These are phyloP conservation scores for Trametes punicea DNA, from an alignment of 768 basidiomycete genomes.

Conservation along the genomic window DNA sequence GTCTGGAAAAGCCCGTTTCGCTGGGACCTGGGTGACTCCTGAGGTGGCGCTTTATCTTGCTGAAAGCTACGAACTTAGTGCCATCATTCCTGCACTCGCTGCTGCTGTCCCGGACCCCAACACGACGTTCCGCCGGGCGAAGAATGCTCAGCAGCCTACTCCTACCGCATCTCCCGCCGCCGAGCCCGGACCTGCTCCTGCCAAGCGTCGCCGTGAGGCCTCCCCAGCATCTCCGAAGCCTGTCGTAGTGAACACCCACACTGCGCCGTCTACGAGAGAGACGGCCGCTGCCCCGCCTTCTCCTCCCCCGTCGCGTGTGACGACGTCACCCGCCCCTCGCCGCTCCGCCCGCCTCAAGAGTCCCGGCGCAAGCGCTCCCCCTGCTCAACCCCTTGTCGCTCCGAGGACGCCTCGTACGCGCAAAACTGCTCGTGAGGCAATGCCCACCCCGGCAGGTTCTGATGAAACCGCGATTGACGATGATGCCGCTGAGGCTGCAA, in stretches of 20 bases:
- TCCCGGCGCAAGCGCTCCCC: constrained; percentile 36
- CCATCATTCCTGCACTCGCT: constrained; percentile 63
- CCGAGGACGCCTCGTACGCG: constrained; percentile 34
- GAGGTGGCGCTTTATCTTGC: constrained; percentile 66
- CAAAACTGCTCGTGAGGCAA: constrained; percentile 35
- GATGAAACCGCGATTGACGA: constrained; percentile 69
- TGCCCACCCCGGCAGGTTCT: constrained; percentile 48
- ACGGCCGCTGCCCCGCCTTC: constrained; percentile 28
- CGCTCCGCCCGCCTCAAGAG: constrained; percentile 43
- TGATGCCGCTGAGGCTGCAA: constrained; percentile 36
- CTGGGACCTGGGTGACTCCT: constrained; percentile 83
- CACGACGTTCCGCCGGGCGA: constrained; percentile 73
- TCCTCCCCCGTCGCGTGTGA: constrained; percentile 19
- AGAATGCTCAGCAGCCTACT: constrained; percentile 35
- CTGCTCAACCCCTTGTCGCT: constrained; percentile 36
- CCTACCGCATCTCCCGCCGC: constrained; percentile 33
- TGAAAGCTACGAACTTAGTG: constrained; percentile 56
- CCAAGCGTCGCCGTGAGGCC: constrained; percentile 67
- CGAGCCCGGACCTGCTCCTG: constrained; percentile 37
- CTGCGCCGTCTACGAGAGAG: constrained; percentile 14
- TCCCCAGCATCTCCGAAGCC: constrained; percentile 36
- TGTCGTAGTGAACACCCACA: constrained; percentile 7
- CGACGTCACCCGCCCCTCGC: constrained; percentile 32
- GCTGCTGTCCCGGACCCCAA: constrained; percentile 75
- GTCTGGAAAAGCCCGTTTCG: constrained; percentile 64